Percentiles rank a stretch among this genome's conserved stretches.
Conservation (phyloP, 352 stramenopile genomes). For the Pythium rishiriense region DNA sequence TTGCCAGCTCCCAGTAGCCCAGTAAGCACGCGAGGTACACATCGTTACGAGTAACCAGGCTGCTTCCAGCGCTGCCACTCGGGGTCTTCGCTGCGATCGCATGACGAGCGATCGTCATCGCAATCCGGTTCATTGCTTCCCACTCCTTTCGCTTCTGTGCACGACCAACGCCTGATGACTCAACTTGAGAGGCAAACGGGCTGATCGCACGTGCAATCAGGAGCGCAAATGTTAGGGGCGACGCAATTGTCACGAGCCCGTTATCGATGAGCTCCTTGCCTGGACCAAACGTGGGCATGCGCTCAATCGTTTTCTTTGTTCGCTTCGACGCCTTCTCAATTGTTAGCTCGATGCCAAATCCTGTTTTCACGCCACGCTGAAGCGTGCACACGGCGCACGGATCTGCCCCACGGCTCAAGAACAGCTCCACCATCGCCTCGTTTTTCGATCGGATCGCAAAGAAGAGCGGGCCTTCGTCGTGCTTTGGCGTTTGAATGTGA, state of each 20-base stretch:
- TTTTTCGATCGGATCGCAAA: conserved; percentile 62
- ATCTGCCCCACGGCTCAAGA: conserved; percentile 44
- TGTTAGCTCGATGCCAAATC: conserved; percentile 35
- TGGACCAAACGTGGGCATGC: conserved; percentile 7
- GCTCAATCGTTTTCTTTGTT: conserved; percentile 1
- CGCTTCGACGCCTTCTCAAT: conserved; percentile 4
- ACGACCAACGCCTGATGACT: conserved; percentile 16
- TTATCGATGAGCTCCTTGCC: conserved; percentile 21
- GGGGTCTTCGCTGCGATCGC: conserved; percentile 35
- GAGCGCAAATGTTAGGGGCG: conserved; percentile 51
- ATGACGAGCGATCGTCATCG: conserved; percentile 33
- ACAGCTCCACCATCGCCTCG: conserved; percentile 44
- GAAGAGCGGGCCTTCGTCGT: conserved; percentile 50
- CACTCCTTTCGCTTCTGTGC: conserved; percentile 35
- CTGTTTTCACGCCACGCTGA: conserved; percentile 32
- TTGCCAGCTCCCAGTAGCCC: conserved; percentile 52
- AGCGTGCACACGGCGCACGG: conserved; percentile 45
- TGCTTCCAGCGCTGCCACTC: conserved; percentile 33
- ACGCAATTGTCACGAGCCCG: conserved; percentile 28
- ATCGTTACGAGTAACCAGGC: conserved; percentile 51
- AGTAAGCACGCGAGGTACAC: conserved; percentile 44
- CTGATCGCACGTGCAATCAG: conserved; percentile 33
- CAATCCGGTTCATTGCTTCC: conserved; percentile 42
- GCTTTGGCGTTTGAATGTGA: conserved; percentile 29
- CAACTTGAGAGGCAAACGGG: conserved; percentile 31